Conservation (phyloP, 371 early-diverging fungal genomes). For the Zychaea mexicana region DNA sequence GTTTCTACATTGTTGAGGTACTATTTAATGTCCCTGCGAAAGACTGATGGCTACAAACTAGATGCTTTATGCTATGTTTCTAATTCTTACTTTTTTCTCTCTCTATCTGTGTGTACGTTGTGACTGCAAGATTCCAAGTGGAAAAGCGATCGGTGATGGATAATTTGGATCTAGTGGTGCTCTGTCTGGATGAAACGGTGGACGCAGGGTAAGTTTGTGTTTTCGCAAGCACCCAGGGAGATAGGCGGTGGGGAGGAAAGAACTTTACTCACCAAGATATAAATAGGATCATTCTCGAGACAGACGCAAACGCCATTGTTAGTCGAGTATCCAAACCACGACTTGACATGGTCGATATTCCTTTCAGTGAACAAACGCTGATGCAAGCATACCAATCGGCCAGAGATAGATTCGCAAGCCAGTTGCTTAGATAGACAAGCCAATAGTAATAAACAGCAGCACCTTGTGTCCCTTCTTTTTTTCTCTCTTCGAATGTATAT, state of each 20-base stretch:
- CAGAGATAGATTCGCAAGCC: constrained; percentile 83
- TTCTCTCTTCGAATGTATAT: not conserved
- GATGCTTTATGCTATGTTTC: too few relatives aligned
- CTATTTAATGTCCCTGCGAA: too few relatives aligned
- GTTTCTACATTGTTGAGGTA: constrained; percentile 84
- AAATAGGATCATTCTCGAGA: constrained; percentile 80
- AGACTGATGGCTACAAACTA: too few relatives aligned
- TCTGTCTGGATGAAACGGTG: constrained; percentile 94
- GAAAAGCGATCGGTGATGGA: constrained; percentile 92
- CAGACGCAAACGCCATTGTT: constrained; percentile 86
- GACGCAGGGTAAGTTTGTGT: constrained; percentile 85
- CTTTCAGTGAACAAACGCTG: constrained; percentile 90
- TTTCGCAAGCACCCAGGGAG: not conserved
- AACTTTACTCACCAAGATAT: constrained; percentile 4
- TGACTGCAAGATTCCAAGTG: constrained; percentile 65
- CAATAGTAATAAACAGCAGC: not conserved
- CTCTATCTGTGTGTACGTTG: too few relatives aligned
- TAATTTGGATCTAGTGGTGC: constrained; percentile 87
- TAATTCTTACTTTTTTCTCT: too few relatives aligned
- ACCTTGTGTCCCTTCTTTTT: not conserved
- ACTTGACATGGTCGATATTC: constrained; percentile 77
- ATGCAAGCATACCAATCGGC: constrained; percentile 90
- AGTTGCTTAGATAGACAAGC: constrained; percentile 64
- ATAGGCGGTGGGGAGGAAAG: not conserved
- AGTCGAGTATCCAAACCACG: constrained; percentile 91